Evolutionary conservation across 2,329 filamentous ascomycete genomes (phyloP), one percentile per base, ranked within the genome.

Genomic region (Xylariaceae sp.): DNA sequence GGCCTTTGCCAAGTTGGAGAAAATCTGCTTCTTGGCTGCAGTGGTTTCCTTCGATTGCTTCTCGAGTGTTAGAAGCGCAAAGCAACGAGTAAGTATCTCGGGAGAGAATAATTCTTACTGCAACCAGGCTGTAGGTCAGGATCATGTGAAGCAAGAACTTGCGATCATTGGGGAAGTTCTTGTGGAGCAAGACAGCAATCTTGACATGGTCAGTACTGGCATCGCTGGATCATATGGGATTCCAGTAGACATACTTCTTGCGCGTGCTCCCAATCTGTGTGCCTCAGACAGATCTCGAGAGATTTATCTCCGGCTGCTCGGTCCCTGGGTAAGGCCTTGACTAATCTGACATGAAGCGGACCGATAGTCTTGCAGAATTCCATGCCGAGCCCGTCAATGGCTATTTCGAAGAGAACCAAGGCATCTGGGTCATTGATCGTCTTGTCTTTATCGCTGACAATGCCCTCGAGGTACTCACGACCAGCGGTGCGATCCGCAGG

Each of bases 321-420:
- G 59, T 79, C 76, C 64, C 77, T 79, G 9, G 81, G 77, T n/a
- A 76, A 72, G 7, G 79, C 78, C 69, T 85, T 85, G 52, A 79
- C 82, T 51, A 81, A 75, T 37, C 79, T 75, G 9, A 74, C 73
- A 18, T 80, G 76, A 60, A 86, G 72, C 1, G 75, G 71, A 0
- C 82, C 83, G 6, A 85, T 70, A 0, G 77, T 80, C 56, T 76
- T 72, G 0, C 75, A 60, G 52, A 79, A 83, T 23, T 78, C 75
- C 11, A 74, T 68, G 10, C 76, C 73, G 3, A 79, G 60, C 0
- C 76, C 74, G 2, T 70, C 70, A n/a, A 76, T 74, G 1, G 82
- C 78, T 76, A 81, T 83, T 62, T 84, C 82, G 23, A 82, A 77
- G 17, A 86, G 73, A 61, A 83, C 80, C 8, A 85, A 69, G 10